Evolutionary conservation across 148 eudicot species (phyloP).

Genomic region (Persicaria tinctoria): DNA sequence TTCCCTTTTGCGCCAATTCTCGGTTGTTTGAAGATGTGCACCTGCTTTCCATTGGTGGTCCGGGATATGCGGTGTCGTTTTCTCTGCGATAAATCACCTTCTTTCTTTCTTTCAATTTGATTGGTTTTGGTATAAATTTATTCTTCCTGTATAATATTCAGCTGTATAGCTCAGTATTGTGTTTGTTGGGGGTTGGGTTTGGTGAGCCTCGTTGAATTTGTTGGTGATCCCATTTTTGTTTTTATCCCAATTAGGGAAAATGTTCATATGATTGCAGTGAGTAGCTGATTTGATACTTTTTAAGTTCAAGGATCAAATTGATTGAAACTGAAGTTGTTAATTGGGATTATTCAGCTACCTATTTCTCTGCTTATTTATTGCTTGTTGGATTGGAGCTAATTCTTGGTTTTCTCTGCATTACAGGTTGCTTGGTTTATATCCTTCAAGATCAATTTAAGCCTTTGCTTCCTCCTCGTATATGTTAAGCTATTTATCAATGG

Average conservation of each 20-base stretch:
- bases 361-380: neutral
- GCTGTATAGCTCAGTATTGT: neutral
- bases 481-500: constrained; percentile 29
- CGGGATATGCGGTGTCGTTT: constrained; percentile 10
- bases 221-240: neutral
- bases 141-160: neutral
- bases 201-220: constrained; percentile 4
- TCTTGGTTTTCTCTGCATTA: constrained; percentile 10
- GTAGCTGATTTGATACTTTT: neutral
- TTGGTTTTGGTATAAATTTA: neutral
- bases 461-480: constrained; percentile 5
- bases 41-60: constrained; percentile 3
- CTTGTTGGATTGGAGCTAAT: constrained; percentile 5
- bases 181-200: constrained; percentile 2
- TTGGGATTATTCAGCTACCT: neutral
- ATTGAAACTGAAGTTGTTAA: neutral
- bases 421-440: constrained; percentile 27
- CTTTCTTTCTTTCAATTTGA: neutral
- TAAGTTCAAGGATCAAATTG: neutral
- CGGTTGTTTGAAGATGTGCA: neutral
- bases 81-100: neutral
- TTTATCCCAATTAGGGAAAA: no score
- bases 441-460: constrained; percentile 13
- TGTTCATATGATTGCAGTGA: neutral
- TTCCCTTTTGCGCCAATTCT: neutral